Percentiles rank a stretch among this genome's conserved stretches.
Evolutionary conservation across 163 green algal species (phyloP).

Genomic region (Scenedesmus sp.): DNA sequence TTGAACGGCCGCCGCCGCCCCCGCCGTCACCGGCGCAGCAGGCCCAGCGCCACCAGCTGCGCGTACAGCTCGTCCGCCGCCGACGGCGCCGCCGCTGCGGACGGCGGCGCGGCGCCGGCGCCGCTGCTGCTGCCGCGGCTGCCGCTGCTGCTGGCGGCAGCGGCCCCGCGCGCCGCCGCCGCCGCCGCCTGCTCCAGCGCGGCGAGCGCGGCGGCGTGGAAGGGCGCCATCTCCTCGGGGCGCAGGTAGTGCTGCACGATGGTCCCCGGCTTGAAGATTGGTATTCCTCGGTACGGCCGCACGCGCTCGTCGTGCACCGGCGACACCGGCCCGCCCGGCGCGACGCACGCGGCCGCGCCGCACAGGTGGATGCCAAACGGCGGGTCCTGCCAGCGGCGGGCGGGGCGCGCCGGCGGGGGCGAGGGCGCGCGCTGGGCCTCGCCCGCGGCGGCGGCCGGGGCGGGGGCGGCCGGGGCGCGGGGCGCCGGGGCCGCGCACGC

Average conservation of each 20-base stretch:
- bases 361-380: constrained; percentile 76
- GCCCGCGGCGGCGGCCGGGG: too few species aligned
- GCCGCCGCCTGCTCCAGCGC: background rate
- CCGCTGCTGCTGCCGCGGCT: background rate
- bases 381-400: constrained; percentile 52
- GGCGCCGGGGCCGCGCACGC: too few species aligned
- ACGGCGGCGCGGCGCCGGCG: background rate
- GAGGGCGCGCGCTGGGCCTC: too few species aligned
- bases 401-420: background rate
- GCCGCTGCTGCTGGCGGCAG: background rate
- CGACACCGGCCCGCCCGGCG: constrained; percentile 50
- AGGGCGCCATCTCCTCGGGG: constrained; percentile 50
- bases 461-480: too few species aligned
- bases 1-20: background rate
- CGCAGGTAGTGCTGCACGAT: constrained; percentile 72
- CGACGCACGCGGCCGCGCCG: constrained; percentile 53
- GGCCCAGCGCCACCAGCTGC: constrained; percentile 38
- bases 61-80: constrained; percentile 34
- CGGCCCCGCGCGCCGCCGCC: background rate
- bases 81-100: background rate
- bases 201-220: constrained; percentile 3
- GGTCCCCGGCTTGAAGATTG: constrained; percentile 62
- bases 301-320: constrained; percentile 68
- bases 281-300: constrained; percentile 65
- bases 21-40: constrained; percentile 27